Evolutionary conservation across 768 basidiomycete species (phyloP).

Genomic region (Crassisporium funariophilum): DNA sequence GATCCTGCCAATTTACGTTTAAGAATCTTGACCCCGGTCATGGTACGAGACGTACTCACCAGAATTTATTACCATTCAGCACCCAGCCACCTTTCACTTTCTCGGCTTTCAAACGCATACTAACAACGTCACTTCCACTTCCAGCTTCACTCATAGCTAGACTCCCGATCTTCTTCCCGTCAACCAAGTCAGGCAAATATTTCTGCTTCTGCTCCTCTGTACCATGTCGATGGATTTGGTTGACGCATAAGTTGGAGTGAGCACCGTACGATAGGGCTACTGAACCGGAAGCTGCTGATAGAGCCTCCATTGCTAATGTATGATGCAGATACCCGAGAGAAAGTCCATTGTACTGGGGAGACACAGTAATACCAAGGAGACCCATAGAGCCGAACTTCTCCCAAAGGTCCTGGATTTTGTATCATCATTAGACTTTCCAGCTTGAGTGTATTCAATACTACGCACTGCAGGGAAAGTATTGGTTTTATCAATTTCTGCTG

Average conservation of each 20-base stretch:
- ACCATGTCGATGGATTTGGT: constrained; percentile 84
- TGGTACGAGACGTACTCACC: constrained; percentile 48
- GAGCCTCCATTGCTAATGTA: constrained; percentile 92
- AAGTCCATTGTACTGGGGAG: constrained; percentile 80
- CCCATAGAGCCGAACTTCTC: constrained; percentile 92
- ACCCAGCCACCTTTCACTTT: constrained; percentile 76
- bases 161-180: constrained; percentile 83
- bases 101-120: constrained; percentile 84
- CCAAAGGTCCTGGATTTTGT: constrained; percentile 90
- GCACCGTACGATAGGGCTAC: constrained; percentile 92
- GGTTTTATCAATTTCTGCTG: constrained; percentile 82
- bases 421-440: too few relatives aligned
- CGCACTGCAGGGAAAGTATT: constrained; percentile 80
- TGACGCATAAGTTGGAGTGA: constrained; percentile 88
- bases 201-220: constrained; percentile 81
- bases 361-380: constrained; percentile 83
- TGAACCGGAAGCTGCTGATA: constrained; percentile 88
- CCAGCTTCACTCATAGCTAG: constrained; percentile 95
- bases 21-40: constrained; percentile 2
- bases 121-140: constrained; percentile 93
- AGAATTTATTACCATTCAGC: constrained; percentile 92
- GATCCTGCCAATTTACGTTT: constrained; percentile 59
- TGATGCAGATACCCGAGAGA: constrained; percentile 85
- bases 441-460: too few relatives aligned
- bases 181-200: constrained; percentile 80